A percentile compares a stretch with the other conserved stretches of the same genome.
Conservation (phyloP, 139 green algal genomes). For the Chloropicon primus region DNA sequence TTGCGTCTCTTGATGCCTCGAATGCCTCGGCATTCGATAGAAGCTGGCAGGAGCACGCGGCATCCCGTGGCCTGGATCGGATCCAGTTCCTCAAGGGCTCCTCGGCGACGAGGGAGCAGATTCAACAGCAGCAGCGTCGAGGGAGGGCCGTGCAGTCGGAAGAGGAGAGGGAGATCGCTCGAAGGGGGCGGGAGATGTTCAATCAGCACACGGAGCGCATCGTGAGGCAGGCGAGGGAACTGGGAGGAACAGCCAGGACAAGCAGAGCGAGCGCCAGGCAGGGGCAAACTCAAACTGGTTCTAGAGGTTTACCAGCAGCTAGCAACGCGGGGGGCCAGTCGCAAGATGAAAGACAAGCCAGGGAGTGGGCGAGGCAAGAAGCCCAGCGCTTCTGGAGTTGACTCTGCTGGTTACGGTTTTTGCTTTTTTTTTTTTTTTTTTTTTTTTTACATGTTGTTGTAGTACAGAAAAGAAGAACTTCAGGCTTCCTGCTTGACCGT, state of each 20-base stretch:
- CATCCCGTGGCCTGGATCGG: neutral
- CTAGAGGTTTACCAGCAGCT: no score
- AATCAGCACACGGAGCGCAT: neutral
- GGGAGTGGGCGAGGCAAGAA: neutral
- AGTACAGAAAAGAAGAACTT: neutral
- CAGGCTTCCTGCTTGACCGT: neutral
- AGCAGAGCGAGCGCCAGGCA: neutral
- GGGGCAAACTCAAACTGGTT: no score
- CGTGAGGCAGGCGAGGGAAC: neutral
- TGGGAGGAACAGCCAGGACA: neutral
- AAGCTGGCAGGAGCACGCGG: neutral
- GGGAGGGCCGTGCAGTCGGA: neutral
- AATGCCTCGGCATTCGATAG: neutral
- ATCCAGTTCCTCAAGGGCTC: neutral
- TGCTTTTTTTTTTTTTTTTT: neutral
- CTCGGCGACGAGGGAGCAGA: neutral
- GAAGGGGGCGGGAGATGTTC: neutral
- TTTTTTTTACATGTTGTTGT: neutral
- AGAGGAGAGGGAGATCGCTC: neutral
- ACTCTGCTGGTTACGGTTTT: neutral
- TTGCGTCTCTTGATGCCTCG: neutral
- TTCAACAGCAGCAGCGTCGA: neutral
- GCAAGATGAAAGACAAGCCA: neutral
- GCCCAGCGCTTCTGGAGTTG: neutral
- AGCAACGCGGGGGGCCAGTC: neutral